Evolutionary conservation across 2,329 filamentous ascomycete genomes (phyloP), one percentile per base, ranked within the genome.

Genomic region (Aspergillus alliaceus): DNA sequence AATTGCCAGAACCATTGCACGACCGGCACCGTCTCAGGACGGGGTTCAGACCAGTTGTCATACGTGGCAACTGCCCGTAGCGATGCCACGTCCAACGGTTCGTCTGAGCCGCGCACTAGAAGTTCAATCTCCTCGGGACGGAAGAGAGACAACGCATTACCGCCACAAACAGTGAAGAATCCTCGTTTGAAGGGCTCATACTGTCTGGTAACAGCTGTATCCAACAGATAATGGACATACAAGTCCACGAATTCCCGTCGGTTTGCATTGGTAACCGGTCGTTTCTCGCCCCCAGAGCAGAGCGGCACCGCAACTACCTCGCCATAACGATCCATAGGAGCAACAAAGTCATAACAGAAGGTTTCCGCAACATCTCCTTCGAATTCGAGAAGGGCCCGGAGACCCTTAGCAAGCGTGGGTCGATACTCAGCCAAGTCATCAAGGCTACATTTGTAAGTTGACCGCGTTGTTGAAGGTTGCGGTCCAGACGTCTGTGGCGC

Each of bases 141-240:
- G 73, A 96, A 96, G 2, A 97, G 82, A 1, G 89, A 91, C 34
- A 96, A 80, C 0, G 93, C 92, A 69, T 95, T 96, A 34, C 92
- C 91, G 34, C 89, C 90, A 69, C 91, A 96, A 27, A 96, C 91
- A 0, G 90, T 96, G 72, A 91, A 97, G 75, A 97, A 97, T 1
- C 93, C 93, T 54, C 92, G 86, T 71, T 95, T 95, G 80, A 97
- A 97, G 0, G 93, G 92, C 70, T 96, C 91, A 63, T 96, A 97
- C 69, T 96, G 92, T 39, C 90, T 84, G 37, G 84, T 79, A 1
- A 96, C 89, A 1, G 90, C 84, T 6, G 82, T 86, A 66, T 96
- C 91, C 11, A 97, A 84, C 9, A 93, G 73, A 70, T 93, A 90
- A 37, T 87, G 85, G 9, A 96, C 84, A 69, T 96, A 96, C 2